Base-by-base conservation (phyloP, 192 early-diverging fungal species). In the Diversispora epigaea region DNA sequence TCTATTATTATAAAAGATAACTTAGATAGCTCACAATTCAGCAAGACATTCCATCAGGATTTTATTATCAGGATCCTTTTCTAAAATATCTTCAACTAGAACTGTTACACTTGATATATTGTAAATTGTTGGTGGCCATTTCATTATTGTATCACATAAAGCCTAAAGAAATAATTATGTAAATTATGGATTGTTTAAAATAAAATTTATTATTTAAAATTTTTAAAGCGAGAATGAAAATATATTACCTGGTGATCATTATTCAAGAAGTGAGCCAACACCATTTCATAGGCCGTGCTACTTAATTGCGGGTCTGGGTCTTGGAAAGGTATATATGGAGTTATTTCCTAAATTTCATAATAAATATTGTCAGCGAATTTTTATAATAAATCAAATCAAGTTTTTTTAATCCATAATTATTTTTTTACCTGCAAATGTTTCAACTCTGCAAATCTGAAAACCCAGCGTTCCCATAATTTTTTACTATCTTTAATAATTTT, bases 401-500 rank as follows among this genome's bases (percentile, higher is more conserved):
- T 39, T 39, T 12, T 4, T 17, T 19, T 45, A 8, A 68, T 39
- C 17, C 57, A 61, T 17, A 14, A 14, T 22, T 39, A 58, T 55
- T 39, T 57, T 21, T 67, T 43, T 77, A 89, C 87, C 73, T 90
- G 80, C 54, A 98, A 81, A 63, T 96, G 85, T 11, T 89, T 80
- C 49, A 87, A 82, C 45, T 95, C 91, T 11, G 91, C 89, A 84
- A 98, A 98, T n/a, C 80, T 86, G 78, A 91, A 93, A 4, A 98
- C 84, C 96, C 95, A 97, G 22, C 88, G 77, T 75, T 98, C 96
- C 98, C 98, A 99, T 2, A 92, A 80, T 11, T 87, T 71, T 7
- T 84, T 76, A 77, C 60, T 14, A 14, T 22, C 25, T 39, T 72
- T 72, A 49, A 99, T 83, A 45, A 98, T 89, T 40, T 89, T 92